A percentile compares a stretch with the other conserved stretches of the same genome.
These are phyloP conservation scores for Rhizopus microsporus DNA, from an alignment of 371 early-diverging fungal species.

Conservation along the genomic window DNA sequence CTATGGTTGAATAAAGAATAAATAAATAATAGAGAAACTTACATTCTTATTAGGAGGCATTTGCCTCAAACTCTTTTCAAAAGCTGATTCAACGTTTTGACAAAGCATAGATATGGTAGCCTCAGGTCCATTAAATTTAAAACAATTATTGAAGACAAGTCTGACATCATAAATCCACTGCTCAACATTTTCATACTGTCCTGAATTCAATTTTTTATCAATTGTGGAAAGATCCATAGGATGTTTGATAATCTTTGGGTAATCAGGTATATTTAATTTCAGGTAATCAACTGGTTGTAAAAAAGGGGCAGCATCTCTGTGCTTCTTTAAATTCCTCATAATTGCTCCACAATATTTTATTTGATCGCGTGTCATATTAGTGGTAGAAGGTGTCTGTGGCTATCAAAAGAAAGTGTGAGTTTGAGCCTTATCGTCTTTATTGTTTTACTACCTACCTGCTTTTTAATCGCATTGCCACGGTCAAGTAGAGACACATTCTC, in stretches of 20 bases:
- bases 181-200: constrained; percentile 64
- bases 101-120: constrained; percentile 77
- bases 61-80: constrained; percentile 69
- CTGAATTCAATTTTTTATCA: constrained; percentile 78
- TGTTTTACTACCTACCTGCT: constrained; percentile 16
- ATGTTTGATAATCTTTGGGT: constrained; percentile 86
- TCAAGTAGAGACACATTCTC: constrained; percentile 23
- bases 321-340: constrained; percentile 72
- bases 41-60: constrained; percentile 60
- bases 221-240: constrained; percentile 99
- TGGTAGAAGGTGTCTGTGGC: background rate
- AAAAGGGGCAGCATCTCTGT: constrained; percentile 81
- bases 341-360: constrained; percentile 78
- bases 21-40: constrained; percentile 3
- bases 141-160: constrained; percentile 88
- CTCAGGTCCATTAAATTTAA: constrained; percentile 86
- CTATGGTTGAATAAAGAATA: constrained; percentile 7
- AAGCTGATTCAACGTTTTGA: constrained; percentile 71
- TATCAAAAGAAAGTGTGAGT: too few relatives aligned
- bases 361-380: constrained; percentile 76
- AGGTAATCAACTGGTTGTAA: constrained; percentile 94
- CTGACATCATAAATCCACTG: constrained; percentile 79
- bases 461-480: constrained; percentile 22
- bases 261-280: constrained; percentile 91
- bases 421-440: too few relatives aligned